Base-by-base conservation (phyloP, 305 asterid genomes). In the Fraxinus albicans region DNA sequence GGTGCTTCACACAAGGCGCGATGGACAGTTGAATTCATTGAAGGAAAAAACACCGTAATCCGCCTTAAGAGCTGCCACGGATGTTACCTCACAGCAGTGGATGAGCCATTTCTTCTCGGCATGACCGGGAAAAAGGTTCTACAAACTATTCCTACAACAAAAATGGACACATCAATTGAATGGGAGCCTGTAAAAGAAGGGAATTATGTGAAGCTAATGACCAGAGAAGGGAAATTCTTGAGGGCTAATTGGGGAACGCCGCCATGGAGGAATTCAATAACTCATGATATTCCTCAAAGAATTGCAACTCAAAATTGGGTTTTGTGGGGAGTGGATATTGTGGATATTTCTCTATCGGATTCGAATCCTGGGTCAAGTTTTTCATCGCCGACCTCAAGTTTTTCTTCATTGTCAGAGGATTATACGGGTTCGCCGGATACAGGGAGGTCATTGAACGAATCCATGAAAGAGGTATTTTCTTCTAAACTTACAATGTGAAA, bases 121-220 rank as follows among this genome's bases (percentile, higher is more conserved):
- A 89, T 92, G 93, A 90, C 97, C 29, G 93, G 94, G 33, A 92
- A 90, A 35, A 92, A 89, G 76, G 93, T 92, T 7, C 76, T 84
- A 58, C 93, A 89, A 50, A 83, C 83, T 19, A 3, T 31, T 70
- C 84, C 90, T 42, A 80, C 74, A 2, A 81, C 78, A 29, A 27
- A 23, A 67, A 73, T 80, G 79, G 89, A 86, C 78, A 70, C 19
- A 2, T 75, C 79, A 8, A 73, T 81, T 27, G 97, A 90, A 81
- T 92, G 94, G 97, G 90, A 87, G 79, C 94, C 97, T 6, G 79
- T 92, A 0, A 88, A 83, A 80, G 93, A 90, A 53, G 94, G 94
- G 73, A n/a, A 33, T 4, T 73, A 75, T 77, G 86, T 92, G 85
- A 92, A 91, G 84, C 88, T 92, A 8, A 84, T 90, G 92, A 89